phyloP scores from a whole-genome alignment of 163 green algal species.

The Picocystis sp. region DNA sequence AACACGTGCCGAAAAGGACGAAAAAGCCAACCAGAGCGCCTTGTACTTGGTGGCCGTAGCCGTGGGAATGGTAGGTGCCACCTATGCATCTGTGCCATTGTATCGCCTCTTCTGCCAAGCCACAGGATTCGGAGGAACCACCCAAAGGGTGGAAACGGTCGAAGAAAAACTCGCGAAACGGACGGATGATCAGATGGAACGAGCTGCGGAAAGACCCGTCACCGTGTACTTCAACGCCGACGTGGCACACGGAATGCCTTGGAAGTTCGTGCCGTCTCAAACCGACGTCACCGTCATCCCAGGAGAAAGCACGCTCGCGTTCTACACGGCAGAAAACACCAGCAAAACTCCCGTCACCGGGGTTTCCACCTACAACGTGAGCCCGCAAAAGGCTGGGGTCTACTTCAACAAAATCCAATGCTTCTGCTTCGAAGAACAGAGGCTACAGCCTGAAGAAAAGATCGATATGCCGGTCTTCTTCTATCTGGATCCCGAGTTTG shows the following conservation, averaged over 20 bases:
- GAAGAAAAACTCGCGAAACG: conserved; percentile 24
- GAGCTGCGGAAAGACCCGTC: conserved; percentile 45
- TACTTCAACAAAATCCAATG: conserved; percentile 99
- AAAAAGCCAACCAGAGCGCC: no score
- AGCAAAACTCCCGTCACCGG: conserved; percentile 77
- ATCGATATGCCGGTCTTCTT: conserved; percentile 83
- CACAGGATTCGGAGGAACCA: conserved; percentile 83
- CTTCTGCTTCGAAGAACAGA: conserved; percentile 92
- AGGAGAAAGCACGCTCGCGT: conserved; percentile 83
- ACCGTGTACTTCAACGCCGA: conserved; percentile 83
- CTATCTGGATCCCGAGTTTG: conserved; percentile 85
- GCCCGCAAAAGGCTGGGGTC: conserved; percentile 54
- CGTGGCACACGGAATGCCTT: conserved; percentile 76
- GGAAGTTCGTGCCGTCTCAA: conserved; percentile 83
- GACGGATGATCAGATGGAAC: conserved; percentile 23
- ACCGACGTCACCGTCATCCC: conserved; percentile 40
- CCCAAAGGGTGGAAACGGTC: conserved; percentile 37
- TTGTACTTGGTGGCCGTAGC: conserved; percentile 34
- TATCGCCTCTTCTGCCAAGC: conserved; percentile 92
- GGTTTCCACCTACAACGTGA: conserved; percentile 96
- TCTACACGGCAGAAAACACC: conserved; percentile 86
- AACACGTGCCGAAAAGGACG: no score
- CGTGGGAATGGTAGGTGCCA: conserved; percentile 75
- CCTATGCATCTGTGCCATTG: conserved; percentile 81
- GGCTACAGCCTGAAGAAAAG: conserved; percentile 18